These are phyloP conservation scores for Neofusicoccum umdonicola DNA, from an alignment of 2,329 filamentous ascomycete genomes.

Conservation along the genomic window DNA sequence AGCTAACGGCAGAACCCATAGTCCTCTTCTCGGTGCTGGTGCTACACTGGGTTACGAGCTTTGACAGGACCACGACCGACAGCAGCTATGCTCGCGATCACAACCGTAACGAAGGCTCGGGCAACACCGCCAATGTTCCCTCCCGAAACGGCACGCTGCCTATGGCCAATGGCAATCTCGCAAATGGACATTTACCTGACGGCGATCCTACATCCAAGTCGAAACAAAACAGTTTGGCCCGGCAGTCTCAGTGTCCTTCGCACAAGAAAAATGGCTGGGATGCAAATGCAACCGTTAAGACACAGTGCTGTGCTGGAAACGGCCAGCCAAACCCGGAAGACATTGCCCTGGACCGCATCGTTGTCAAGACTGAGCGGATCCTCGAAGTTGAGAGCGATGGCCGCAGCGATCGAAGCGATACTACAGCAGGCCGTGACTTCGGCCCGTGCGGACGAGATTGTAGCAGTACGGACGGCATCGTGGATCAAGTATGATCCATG, in stretches of 20 bases:
- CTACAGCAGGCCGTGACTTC: neutral
- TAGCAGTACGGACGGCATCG: conserved; percentile 1
- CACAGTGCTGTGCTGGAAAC: conserved; percentile 4
- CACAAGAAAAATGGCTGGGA: conserved; percentile 1
- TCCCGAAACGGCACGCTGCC: neutral
- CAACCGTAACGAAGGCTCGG: neutral
- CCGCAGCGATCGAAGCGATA: conserved; percentile 1
- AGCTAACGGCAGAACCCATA: neutral
- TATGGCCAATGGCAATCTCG: neutral
- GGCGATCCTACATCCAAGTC: neutral
- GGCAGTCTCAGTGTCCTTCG: neutral
- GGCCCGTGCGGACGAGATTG: neutral
- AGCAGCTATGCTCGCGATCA: conserved; percentile 6
- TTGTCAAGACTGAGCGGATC: conserved; percentile 10
- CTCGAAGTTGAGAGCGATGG: conserved; percentile 7
- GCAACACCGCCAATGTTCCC: neutral
- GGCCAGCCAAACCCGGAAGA: neutral
- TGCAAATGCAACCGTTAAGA: neutral
- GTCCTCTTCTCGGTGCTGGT: conserved; percentile 14
- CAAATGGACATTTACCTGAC: neutral
- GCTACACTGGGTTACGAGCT: conserved; percentile 15
- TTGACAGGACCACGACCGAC: conserved; percentile 1
- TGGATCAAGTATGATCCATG: neutral
- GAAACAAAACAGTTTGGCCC: neutral
- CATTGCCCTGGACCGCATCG: conserved; percentile 5